Percentiles rank a stretch among this genome's conserved stretches.
Conservation (phyloP, 2,329 filamentous ascomycete genomes). For the Cercospora berteroae region DNA sequence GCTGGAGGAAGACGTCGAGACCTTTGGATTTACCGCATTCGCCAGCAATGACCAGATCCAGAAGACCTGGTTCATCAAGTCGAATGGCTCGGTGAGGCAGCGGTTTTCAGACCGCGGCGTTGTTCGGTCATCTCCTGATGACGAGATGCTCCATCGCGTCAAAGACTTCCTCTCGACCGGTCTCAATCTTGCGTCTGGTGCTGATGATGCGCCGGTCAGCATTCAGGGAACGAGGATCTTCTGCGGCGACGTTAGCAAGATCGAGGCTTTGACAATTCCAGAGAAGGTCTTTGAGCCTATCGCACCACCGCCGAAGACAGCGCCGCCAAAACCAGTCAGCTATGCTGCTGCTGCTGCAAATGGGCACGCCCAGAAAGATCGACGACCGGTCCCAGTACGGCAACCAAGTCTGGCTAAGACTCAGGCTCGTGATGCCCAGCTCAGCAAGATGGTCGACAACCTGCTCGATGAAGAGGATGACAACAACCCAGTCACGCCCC, state of each 20-base stretch:
- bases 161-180: conserved; percentile 63
- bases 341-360: conserved; percentile 35
- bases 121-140: conserved; percentile 55
- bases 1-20: conserved; percentile 66
- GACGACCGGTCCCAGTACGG: conserved; percentile 13
- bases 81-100: conserved; percentile 49
- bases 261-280: conserved; percentile 28
- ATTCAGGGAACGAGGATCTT: conserved; percentile 29
- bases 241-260: conserved; percentile 24
- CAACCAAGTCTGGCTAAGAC: conserved; percentile 18
- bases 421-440: conserved; percentile 44
- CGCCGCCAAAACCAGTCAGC: conserved; percentile 31
- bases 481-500: conserved; percentile 48
- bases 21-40: conserved; percentile 63
- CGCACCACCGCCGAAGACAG: conserved; percentile 9
- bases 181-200: conserved; percentile 55
- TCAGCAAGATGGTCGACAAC: conserved; percentile 59
- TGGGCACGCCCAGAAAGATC: conserved; percentile 23
- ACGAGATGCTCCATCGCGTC: conserved; percentile 67
- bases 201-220: conserved; percentile 37
- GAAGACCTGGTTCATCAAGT: conserved; percentile 53
- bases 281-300: conserved; percentile 46
- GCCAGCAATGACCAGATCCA: conserved; percentile 38
- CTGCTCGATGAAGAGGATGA: conserved; percentile 51
- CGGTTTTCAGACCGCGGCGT: conserved; percentile 52